phyloP scores from a whole-genome alignment of 306 rosid genomes.

The Arachis stenosperma region DNA sequence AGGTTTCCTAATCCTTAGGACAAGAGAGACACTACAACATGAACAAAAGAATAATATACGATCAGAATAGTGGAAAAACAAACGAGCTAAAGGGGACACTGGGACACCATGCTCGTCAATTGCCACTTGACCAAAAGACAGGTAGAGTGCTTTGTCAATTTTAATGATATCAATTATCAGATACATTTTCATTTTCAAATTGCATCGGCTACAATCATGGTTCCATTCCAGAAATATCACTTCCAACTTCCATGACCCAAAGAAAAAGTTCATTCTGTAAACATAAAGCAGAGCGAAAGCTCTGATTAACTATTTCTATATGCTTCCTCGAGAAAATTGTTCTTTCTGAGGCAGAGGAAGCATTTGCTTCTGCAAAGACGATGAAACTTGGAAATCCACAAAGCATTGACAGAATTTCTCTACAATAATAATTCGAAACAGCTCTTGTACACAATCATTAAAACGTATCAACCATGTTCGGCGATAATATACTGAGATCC shows the following conservation, averaged over 20 bases:
- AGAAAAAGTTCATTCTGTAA: background rate
- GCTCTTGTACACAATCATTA: background rate
- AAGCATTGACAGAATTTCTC: background rate
- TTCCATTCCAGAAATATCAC: constrained; percentile 4
- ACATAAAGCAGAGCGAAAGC: background rate
- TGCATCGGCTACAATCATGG: background rate
- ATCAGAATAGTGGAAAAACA: background rate
- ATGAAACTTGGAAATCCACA: no score
- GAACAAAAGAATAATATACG: background rate
- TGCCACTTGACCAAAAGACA: no score
- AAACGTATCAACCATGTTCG: background rate
- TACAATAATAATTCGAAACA: background rate
- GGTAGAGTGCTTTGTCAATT: background rate
- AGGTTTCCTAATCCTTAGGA: background rate
- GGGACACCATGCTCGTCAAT: no score
- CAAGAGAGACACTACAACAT: background rate
- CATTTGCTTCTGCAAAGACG: no score
- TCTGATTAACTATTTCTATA: background rate
- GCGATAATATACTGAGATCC: background rate
- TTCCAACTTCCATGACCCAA: background rate
- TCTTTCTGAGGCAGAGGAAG: no score
- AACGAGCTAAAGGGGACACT: no score
- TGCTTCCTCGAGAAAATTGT: no score
- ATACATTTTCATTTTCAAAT: background rate
- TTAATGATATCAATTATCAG: background rate